These are phyloP conservation scores for Cantharellus anzutake DNA, from an alignment of 768 basidiomycete species.

Conservation along the genomic window DNA sequence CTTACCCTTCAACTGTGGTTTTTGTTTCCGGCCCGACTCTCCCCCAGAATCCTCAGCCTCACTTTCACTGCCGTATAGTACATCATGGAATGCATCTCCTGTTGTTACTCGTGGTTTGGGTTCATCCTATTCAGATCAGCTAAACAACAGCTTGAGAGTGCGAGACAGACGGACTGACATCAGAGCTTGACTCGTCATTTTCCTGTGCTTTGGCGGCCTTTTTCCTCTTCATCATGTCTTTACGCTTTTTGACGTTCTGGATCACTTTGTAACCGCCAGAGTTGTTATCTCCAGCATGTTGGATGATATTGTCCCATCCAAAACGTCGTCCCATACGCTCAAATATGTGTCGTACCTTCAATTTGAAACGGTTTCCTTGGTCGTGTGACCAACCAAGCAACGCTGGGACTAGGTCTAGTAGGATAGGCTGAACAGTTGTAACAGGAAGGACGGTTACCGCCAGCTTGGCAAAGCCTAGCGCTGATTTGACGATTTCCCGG, in stretches of 20 bases:
- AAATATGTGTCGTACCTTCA: slow-evolving; percentile 90
- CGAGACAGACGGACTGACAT: slow-evolving; percentile 16
- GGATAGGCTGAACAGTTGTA: slow-evolving; percentile 54
- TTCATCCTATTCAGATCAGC: neutral
- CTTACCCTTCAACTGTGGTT: neutral
- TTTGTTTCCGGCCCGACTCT: slow-evolving; percentile 12
- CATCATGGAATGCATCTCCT: slow-evolving; percentile 92
- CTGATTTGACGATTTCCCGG: slow-evolving; percentile 94
- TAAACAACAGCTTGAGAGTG: neutral
- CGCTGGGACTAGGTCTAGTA: slow-evolving; percentile 61
- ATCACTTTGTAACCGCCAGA: slow-evolving; percentile 47
- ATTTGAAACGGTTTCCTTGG: slow-evolving; percentile 98
- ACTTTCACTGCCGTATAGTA: slow-evolving; percentile 90
- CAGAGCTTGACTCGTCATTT: slow-evolving; percentile 31
- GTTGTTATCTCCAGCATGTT: slow-evolving; percentile 41
- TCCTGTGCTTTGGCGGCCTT: slow-evolving; percentile 35
- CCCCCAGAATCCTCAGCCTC: slow-evolving; percentile 43
- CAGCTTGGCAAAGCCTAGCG: slow-evolving; percentile 88
- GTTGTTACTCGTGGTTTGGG: slow-evolving; percentile 26
- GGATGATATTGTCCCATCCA: slow-evolving; percentile 58
- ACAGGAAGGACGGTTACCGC: slow-evolving; percentile 67
- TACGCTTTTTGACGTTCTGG: slow-evolving; percentile 86
- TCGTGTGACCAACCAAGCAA: slow-evolving; percentile 88
- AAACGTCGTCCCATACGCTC: slow-evolving; percentile 89
- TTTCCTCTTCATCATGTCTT: slow-evolving; percentile 83